Evolutionary conservation across 106 monocot genomes (phyloP), one percentile per base, ranked within the genome.

Genomic region (Allium cepa): DNA sequence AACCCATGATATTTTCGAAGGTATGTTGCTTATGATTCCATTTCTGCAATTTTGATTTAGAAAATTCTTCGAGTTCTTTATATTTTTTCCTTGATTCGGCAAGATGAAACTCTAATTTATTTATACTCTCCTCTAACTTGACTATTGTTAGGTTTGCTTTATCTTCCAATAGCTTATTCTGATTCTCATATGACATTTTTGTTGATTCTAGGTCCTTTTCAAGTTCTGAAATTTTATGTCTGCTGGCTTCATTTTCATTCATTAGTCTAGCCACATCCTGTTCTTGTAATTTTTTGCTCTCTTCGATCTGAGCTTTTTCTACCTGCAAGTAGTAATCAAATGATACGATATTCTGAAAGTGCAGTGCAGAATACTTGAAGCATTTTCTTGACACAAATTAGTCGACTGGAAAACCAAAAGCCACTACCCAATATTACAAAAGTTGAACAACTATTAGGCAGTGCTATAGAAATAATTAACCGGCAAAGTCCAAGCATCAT

Each of bases 171-270:
- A 78, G 75, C 59, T 76, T 66, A 79, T 72, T 51, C 72, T 77
- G 18, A 79, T 46, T 50, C 17, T 67, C 67, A 79, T 90, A 77
- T 69, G 81, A 66, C 47, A 28, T 73, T 84, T 62, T 82, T 22
- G 69, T 81, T 9, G 63, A 60, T 60, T 87, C 81, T 49, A 93
- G 61, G 45, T 15, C 83, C 60, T 81, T 80, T 65, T 83, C 80
- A 66, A 93, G 82, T 66, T 83, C 79, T 73, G 77, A 63, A 67
- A 93, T 85, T 56, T 69, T 79, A 26, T 49, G 63, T 1, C 87
- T 82, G 46, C 73, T 73, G 68, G 71, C 77, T 60, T 93, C 93
- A 62, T 87, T 99, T 15, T 93, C 99, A 46, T 83, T 87, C 17
- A 75, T 69, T 58, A 93, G 56, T 65, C 69, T 84, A 46, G 60